A percentile compares a stretch with the other conserved stretches of the same genome.
Evolutionary conservation across 2,329 filamentous ascomycete genomes (phyloP).

Genomic region (Colletotrichum orbiculare): DNA sequence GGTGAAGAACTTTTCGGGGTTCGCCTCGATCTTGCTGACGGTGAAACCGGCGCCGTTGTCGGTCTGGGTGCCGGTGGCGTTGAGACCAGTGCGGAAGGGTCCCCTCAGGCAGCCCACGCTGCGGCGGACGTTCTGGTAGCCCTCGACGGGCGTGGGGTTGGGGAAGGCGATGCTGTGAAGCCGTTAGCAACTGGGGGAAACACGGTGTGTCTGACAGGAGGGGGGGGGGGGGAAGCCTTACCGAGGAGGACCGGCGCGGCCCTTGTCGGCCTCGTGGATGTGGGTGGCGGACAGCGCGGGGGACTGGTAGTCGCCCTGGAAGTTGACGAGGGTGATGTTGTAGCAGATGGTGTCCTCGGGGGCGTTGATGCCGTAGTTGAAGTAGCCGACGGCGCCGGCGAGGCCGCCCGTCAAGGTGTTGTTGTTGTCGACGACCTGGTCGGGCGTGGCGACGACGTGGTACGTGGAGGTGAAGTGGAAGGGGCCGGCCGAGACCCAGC

Average conservation of each 20-base stretch:
- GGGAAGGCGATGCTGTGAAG: constrained; percentile 56
- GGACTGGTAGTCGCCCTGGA: constrained; percentile 62
- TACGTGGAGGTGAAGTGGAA: constrained; percentile 61
- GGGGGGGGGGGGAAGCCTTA: constrained; percentile 34
- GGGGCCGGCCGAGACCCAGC: constrained; percentile 33
- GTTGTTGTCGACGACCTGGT: constrained; percentile 59
- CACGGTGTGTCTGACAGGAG: not conserved
- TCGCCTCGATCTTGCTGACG: constrained; percentile 60
- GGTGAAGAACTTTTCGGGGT: constrained; percentile 62
- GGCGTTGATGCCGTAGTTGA: constrained; percentile 65
- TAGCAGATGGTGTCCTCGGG: constrained; percentile 55
- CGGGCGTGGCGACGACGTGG: constrained; percentile 58
- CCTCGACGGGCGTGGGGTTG: constrained; percentile 53
- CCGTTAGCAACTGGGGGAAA: too few species aligned
- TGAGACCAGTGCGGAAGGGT: constrained; percentile 49
- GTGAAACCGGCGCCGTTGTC: constrained; percentile 57
- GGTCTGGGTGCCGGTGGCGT: constrained; percentile 39
- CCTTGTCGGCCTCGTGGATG: constrained; percentile 61
- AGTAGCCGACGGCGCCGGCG: constrained; percentile 57
- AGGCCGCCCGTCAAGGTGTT: constrained; percentile 53
- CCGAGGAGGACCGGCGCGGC: constrained; percentile 61
- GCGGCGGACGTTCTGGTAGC: constrained; percentile 44
- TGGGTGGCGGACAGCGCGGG: constrained; percentile 64
- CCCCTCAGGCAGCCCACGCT: constrained; percentile 55
- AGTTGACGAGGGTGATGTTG: constrained; percentile 62